Conservation (phyloP, 257 asterid genomes). For the Nyctanthes arbortristis region DNA sequence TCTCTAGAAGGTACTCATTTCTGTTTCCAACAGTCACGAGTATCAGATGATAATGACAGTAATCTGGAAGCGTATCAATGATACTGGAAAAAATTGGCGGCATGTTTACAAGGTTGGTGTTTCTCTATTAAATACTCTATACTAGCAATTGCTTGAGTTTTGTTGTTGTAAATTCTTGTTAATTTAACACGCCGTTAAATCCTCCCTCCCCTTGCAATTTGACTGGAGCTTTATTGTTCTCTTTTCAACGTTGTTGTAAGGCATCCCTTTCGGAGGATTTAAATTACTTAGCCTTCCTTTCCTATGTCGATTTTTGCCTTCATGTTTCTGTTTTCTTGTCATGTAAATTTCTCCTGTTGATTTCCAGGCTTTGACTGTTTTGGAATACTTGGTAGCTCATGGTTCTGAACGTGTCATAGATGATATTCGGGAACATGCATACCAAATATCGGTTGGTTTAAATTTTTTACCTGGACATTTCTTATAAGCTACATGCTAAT, state of each 20-base stretch:
- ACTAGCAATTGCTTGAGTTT: not conserved
- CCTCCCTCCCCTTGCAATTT: not conserved
- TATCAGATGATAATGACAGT: slow-evolving; percentile 93
- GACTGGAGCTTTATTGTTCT: not conserved
- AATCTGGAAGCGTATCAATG: slow-evolving; percentile 94
- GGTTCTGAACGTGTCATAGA: slow-evolving; percentile 94
- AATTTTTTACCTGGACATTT: slow-evolving; percentile 7
- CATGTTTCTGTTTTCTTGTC: slow-evolving; percentile 11
- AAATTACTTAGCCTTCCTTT: not conserved
- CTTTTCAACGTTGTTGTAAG: not conserved
- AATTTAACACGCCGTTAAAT: not conserved
- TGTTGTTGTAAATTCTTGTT: not conserved
- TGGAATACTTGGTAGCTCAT: slow-evolving; percentile 93
- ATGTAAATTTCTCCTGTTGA: slow-evolving; percentile 5
- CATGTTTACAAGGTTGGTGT: slow-evolving; percentile 88
- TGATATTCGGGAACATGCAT: slow-evolving; percentile 91
- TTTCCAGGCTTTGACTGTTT: slow-evolving; percentile 77
- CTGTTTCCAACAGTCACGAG: slow-evolving; percentile 63
- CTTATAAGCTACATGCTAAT: not conserved
- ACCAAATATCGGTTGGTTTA: slow-evolving; percentile 85
- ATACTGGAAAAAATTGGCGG: slow-evolving; percentile 96
- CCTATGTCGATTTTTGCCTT: slow-evolving; percentile 4
- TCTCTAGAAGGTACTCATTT: slow-evolving; percentile 22
- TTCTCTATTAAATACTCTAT: slow-evolving; percentile 9
- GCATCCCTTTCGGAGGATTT: slow-evolving; percentile 3